A percentile compares a stretch with the other conserved stretches of the same genome.
These are phyloP conservation scores for Dactylonectria macrodidyma DNA, from an alignment of 2,329 filamentous ascomycete genomes.

Conservation along the genomic window DNA sequence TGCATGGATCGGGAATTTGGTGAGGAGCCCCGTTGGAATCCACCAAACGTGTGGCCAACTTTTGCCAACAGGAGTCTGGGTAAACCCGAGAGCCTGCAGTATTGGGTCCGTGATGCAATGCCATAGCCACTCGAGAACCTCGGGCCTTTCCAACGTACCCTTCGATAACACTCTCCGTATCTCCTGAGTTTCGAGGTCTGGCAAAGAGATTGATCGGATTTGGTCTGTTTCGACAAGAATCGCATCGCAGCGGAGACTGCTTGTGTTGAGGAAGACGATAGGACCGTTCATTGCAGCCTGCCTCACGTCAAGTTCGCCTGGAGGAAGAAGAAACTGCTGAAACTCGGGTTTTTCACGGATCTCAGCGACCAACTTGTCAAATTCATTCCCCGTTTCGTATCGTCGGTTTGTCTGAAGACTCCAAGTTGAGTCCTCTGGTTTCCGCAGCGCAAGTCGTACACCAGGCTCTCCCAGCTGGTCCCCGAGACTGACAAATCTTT, in stretches of 20 bases:
- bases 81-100: conserved; percentile 46
- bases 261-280: conserved; percentile 16
- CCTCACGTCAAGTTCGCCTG: conserved; percentile 1
- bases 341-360: conserved; percentile 38
- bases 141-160: neutral
- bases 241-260: conserved; percentile 19
- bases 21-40: conserved; percentile 51
- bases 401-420: neutral
- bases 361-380: neutral
- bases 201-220: neutral
- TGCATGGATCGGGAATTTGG: conserved; percentile 49
- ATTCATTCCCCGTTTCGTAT: neutral
- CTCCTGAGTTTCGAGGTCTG: neutral
- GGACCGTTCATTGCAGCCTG: conserved; percentile 12
- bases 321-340: conserved; percentile 44
- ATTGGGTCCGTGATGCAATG: conserved; percentile 44
- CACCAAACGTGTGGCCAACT: conserved; percentile 49
- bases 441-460: neutral
- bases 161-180: neutral
- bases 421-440: neutral
- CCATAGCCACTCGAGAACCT: conserved; percentile 52
- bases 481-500: neutral
- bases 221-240: conserved; percentile 5
- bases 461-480: neutral
- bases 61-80: conserved; percentile 25